Percentiles rank a stretch among this genome's conserved stretches.
Conservation (phyloP, 176 grass and related monocot genomes). For the Oryza glumipatula region DNA sequence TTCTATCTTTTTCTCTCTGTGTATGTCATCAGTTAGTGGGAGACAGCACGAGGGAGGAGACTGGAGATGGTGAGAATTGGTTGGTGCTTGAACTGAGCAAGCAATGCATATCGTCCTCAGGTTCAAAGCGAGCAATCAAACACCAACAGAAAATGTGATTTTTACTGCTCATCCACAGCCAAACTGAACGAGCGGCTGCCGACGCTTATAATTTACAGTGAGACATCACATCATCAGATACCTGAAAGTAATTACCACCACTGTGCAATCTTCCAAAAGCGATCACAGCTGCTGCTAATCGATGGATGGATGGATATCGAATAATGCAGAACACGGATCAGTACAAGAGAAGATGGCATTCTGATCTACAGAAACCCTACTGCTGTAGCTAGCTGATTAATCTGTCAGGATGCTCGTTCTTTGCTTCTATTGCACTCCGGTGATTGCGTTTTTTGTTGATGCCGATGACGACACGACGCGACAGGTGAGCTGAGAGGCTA, state of each 20-base stretch:
- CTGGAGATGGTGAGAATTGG: background rate
- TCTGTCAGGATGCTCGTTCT: background rate
- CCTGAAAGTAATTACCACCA: background rate
- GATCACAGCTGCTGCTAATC: background rate
- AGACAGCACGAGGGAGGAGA: slow-evolving; percentile 1
- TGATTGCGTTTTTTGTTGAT: background rate
- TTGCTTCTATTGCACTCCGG: background rate
- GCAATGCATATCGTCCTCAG: background rate
- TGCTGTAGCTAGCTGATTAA: slow-evolving; percentile 2
- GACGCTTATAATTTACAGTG: background rate
- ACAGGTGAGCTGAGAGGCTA: background rate
- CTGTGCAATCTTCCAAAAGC: background rate
- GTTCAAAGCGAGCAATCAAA: background rate
- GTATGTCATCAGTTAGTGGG: slow-evolving; percentile 33
- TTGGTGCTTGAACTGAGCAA: background rate
- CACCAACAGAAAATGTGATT: background rate
- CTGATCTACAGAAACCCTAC: background rate
- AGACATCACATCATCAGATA: background rate
- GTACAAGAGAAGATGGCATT: background rate
- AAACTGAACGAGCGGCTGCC: background rate
- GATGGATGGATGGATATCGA: background rate
- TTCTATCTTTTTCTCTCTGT: background rate
- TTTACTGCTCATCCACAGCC: background rate
- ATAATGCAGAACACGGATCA: background rate
- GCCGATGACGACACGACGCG: slow-evolving; percentile 29